phyloP scores from a whole-genome alignment of 2,329 filamentous ascomycete genomes.

The Xylaria sp. region DNA sequence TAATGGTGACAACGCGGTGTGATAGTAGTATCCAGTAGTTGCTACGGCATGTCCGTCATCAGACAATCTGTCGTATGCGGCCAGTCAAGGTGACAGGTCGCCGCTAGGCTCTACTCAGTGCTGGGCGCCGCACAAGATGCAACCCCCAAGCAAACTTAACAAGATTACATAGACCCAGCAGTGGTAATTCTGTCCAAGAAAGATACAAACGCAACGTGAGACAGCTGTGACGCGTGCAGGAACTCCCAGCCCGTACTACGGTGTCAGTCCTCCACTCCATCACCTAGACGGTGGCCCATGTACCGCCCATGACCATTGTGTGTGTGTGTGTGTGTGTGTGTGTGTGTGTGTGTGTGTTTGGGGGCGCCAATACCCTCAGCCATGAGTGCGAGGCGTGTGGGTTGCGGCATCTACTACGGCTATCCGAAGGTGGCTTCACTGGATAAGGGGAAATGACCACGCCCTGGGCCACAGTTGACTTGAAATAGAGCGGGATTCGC shows the following conservation, averaged over 20 bases:
- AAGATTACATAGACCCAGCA: constrained; percentile 32
- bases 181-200: constrained; percentile 31
- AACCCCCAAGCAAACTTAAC: constrained; percentile 23
- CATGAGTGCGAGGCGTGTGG: constrained; percentile 6
- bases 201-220: constrained; percentile 40
- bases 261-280: constrained; percentile 14
- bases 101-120: constrained; percentile 8
- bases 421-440: constrained; percentile 8
- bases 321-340: too few species aligned
- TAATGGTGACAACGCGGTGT: constrained; percentile 23
- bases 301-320: too few species aligned
- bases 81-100: constrained; percentile 19
- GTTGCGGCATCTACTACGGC: not conserved
- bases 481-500: not conserved
- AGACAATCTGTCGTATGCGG: constrained; percentile 24
- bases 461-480: not conserved
- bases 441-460: not conserved
- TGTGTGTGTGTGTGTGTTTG: too few species aligned
- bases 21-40: constrained; percentile 18
- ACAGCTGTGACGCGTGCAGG: constrained; percentile 35
- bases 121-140: constrained; percentile 23
- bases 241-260: constrained; percentile 20
- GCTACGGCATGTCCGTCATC: constrained; percentile 14
- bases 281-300: not conserved
- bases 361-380: too few species aligned